phyloP scores from a whole-genome alignment of 805 yeast species.

The Limtongozyma cylindracea region DNA sequence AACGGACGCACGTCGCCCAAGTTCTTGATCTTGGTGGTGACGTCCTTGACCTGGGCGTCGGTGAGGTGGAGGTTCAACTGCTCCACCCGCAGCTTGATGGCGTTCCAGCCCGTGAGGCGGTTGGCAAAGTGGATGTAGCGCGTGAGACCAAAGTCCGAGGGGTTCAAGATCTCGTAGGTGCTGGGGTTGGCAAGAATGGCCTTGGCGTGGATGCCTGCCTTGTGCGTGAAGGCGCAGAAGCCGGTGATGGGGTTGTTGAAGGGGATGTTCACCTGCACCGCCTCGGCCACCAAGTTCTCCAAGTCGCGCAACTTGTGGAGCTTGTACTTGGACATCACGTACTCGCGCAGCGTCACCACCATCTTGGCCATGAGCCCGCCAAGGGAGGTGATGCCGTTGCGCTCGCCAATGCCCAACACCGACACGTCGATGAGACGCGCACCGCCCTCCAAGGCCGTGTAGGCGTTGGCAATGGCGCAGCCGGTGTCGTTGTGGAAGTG shows the following conservation, averaged over 20 bases:
- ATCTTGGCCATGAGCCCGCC: slow-evolving; percentile 40
- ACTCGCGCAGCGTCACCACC: slow-evolving; percentile 35
- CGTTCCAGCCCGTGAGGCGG: slow-evolving; percentile 39
- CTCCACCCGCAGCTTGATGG: slow-evolving; percentile 33
- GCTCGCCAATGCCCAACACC: slow-evolving; percentile 35
- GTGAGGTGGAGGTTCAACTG: slow-evolving; percentile 27
- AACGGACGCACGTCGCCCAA: slow-evolving; percentile 35
- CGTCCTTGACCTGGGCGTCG: slow-evolving; percentile 31
- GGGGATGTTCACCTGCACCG: slow-evolving; percentile 31
- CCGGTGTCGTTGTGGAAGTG: slow-evolving; percentile 43
- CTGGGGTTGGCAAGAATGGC: slow-evolving; percentile 38
- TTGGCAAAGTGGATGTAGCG: slow-evolving; percentile 36
- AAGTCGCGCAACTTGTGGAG: slow-evolving; percentile 27
- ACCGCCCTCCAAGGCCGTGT: slow-evolving; percentile 38
- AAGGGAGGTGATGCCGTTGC: slow-evolving; percentile 36
- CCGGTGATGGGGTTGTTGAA: slow-evolving; percentile 41
- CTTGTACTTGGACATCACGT: slow-evolving; percentile 30
- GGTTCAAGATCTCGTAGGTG: slow-evolving; percentile 33
- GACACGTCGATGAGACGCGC: slow-evolving; percentile 32
- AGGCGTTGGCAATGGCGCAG: slow-evolving; percentile 37
- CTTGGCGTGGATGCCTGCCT: slow-evolving; percentile 39
- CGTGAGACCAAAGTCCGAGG: slow-evolving; percentile 32
- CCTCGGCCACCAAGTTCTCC: slow-evolving; percentile 32
- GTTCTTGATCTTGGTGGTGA: slow-evolving; percentile 24
- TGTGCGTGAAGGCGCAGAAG: slow-evolving; percentile 38